A percentile compares a stretch with the other conserved stretches of the same genome.
Evolutionary conservation across 2,329 filamentous ascomycete genomes (phyloP).

Genomic region (Cladosporium colombiae): DNA sequence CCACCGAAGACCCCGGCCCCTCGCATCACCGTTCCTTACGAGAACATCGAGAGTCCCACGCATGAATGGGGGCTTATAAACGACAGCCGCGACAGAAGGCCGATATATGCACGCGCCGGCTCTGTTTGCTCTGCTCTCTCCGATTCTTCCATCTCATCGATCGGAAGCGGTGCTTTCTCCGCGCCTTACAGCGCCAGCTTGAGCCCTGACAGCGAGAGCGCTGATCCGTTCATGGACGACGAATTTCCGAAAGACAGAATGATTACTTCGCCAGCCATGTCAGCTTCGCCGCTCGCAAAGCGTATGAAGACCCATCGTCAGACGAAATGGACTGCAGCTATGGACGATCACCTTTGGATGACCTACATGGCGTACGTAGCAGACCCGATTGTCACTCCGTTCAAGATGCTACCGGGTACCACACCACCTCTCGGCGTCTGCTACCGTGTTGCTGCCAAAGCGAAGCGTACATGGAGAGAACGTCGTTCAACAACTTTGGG

Average conservation of each 20-base stretch:
- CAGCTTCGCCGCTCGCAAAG: conserved; percentile 38
- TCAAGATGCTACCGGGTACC: conserved; percentile 66
- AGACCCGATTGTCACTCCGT: conserved; percentile 65
- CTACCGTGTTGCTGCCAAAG: conserved; percentile 62
- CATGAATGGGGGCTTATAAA: conserved; percentile 38
- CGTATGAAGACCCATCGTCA: conserved; percentile 45
- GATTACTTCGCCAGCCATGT: conserved; percentile 29
- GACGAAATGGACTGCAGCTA: conserved; percentile 59
- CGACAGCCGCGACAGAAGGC: conserved; percentile 28
- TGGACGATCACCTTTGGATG: conserved; percentile 68
- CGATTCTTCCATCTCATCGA: conserved; percentile 63
- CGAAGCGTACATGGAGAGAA: conserved; percentile 61
- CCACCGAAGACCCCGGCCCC: conserved; percentile 53
- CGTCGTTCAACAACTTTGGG: conserved; percentile 38
- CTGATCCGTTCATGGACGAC: conserved; percentile 54
- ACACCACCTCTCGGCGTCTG: conserved; percentile 65
- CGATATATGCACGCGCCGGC: conserved; percentile 52
- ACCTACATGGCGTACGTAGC: conserved; percentile 67
- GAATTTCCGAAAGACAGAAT: conserved; percentile 30
- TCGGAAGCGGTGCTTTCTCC: conserved; percentile 54
- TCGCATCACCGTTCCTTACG: conserved; percentile 32
- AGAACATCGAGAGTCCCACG: conserved; percentile 25
- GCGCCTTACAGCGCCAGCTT: conserved; percentile 51
- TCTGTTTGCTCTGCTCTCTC: conserved; percentile 62
- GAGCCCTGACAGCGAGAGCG: conserved; percentile 60